phyloP scores from a whole-genome alignment of 495 filamentous ascomycete genomes.

The Astrothelium macrocarpum region DNA sequence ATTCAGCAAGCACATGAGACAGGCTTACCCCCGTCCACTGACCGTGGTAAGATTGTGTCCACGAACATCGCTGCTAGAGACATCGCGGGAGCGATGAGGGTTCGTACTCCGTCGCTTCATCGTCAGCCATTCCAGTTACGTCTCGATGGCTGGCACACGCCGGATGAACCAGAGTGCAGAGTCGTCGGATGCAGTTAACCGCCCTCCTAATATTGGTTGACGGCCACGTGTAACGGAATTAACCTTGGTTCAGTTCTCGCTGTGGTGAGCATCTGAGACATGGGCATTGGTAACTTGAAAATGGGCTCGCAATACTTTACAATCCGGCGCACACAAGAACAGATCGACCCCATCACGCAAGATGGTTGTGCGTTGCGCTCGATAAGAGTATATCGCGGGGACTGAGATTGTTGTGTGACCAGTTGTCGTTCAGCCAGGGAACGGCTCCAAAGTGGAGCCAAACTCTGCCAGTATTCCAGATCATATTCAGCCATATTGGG shows the following conservation, averaged over 20 bases:
- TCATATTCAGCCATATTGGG: not conserved
- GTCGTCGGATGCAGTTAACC: not conserved
- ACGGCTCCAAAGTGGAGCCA: not conserved
- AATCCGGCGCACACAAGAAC: not conserved
- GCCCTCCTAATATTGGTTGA: not conserved
- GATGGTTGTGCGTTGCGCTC: not conserved
- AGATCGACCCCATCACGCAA: not conserved
- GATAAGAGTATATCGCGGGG: not conserved
- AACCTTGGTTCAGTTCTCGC: not conserved
- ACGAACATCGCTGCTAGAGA: not conserved
- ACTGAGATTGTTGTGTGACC: not conserved
- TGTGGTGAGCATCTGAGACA: not conserved
- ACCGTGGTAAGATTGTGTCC: not conserved
- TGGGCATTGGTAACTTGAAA: not conserved
- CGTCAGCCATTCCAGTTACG: not conserved
- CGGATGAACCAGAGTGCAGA: not conserved
- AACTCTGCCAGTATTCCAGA: not conserved
- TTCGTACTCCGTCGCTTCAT: not conserved
- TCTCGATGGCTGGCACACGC: not conserved
- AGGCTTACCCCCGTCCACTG: not conserved
- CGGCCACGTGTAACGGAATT: not conserved
- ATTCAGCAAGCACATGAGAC: not conserved
- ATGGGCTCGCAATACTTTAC: not conserved
- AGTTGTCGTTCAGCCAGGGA: not conserved
- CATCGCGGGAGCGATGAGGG: not conserved